phyloP scores from a whole-genome alignment of 345 rosid species.

The Cardamine resedifolia region DNA sequence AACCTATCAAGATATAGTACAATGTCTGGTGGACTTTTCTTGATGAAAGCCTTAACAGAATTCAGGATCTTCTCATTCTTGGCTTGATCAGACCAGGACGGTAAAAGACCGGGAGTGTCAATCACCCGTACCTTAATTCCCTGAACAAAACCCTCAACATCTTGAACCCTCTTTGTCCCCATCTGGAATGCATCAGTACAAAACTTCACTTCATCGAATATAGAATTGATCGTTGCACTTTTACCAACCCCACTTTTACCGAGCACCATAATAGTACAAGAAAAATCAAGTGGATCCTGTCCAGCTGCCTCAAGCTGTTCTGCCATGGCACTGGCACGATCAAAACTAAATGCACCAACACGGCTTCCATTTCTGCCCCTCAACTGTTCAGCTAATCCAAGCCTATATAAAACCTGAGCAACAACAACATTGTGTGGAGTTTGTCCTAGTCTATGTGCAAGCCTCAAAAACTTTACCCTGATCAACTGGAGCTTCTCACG shows the following conservation, averaged over 20 bases:
- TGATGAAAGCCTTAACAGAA: constrained; percentile 77
- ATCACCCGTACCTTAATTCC: constrained; percentile 97
- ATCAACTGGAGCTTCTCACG: constrained; percentile 98
- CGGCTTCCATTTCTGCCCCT: constrained; percentile 98
- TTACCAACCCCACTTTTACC: constrained; percentile 99
- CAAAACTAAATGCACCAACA: constrained; percentile 98
- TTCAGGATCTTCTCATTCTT: constrained; percentile 89
- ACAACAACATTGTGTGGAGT: constrained; percentile 99
- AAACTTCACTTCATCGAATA: constrained; percentile 89
- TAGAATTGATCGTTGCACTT: constrained; percentile 96
- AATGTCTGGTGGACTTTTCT: constrained; percentile 92
- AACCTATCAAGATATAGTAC: constrained; percentile 95
- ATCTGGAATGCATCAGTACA: constrained; percentile 86
- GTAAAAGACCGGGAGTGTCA: constrained; percentile 96
- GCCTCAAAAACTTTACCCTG: constrained; percentile 95
- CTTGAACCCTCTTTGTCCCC: constrained; percentile 93
- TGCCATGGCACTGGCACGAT: constrained; percentile 99
- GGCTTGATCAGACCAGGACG: constrained; percentile 91
- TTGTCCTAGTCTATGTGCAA: constrained; percentile 96
- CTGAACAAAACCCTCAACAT: constrained; percentile 92
- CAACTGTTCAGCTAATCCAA: constrained; percentile 97
- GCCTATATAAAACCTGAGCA: constrained; percentile 96
- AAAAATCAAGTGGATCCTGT: constrained; percentile 94
- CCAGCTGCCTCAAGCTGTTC: constrained; percentile 96
- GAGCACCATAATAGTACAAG: constrained; percentile 98